Base-by-base conservation (phyloP, 164 flowering plant genomes). In the Magnolia officinalis region DNA sequence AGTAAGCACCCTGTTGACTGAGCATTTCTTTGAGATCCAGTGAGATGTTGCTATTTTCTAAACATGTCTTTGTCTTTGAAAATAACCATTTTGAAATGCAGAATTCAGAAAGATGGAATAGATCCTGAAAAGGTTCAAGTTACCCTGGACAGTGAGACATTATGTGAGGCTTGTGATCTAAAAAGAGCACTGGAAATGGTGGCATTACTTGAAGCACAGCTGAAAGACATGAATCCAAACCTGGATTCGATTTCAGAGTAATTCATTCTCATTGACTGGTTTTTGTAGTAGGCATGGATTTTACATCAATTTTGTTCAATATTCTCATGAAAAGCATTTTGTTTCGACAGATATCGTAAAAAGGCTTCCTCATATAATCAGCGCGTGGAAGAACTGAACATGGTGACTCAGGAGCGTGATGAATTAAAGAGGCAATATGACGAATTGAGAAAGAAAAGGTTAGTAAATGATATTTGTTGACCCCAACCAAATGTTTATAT, bases 211-310 rank as follows among this genome's bases (percentile, higher is more conserved):
- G 98, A 94, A 85, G 94, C 94, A 67, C 98, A 96, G 77, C 72
- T 96, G 80, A 94, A 94, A 85, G 98, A 96, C 77, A 88, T 96
- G 98, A 94, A 87, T 80, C 99, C 99, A 68, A 96, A 93, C 85
- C 96, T 96, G 80, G 99, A 96, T 75, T 94, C 99, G 71, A 94
- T 96, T 49, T 58, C 97, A 73, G 99, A 96, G 99, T 96, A 92
- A 92, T 67, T 82, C 20, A 20, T 71, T 78, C 59, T 71, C 26
- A 11, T 49, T 76, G 63, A 18, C 50, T 64, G 29, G 4, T 19
- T 63, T 64, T 6, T 67, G 11, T 63, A 8, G 26, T 7, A 19
- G 63, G 13, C 18, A 9, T 31, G 14, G 45, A n/a, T 29, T 75
- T 72, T 23, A 24, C 64, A 18, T 16, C 16, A 4, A 55, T 45